Evolutionary conservation across 1,284 basidiomycete genomes (phyloP).

Genomic region (Ustilago shanxiensis): DNA sequence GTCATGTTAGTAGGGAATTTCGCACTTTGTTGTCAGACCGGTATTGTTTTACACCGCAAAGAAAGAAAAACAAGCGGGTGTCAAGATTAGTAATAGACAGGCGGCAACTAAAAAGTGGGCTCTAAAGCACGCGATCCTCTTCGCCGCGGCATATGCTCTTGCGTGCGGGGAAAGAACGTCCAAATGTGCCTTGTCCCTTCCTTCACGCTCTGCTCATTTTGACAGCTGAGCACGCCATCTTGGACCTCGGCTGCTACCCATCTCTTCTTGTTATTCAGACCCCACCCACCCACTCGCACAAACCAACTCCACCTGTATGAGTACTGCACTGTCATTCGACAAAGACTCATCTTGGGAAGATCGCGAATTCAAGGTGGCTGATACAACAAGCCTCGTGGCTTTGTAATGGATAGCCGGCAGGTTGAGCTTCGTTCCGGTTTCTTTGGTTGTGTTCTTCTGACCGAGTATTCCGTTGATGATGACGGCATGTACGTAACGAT

Average conservation of each 20-base stretch:
- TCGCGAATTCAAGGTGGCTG: background rate
- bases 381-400: too few species aligned
- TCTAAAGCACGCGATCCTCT: constrained; percentile 43
- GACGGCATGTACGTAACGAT: too few species aligned
- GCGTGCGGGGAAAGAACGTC: constrained; percentile 26
- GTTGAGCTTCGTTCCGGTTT: too few species aligned
- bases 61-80: background rate
- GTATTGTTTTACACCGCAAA: background rate
- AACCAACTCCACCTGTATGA: background rate
- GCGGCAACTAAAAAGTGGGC: constrained; percentile 9
- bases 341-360: background rate
- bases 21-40: too few species aligned
- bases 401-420: too few species aligned
- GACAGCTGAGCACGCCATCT: constrained; percentile 28
- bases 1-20: too few species aligned
- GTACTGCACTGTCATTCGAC: background rate
- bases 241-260: constrained; percentile 9
- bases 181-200: constrained; percentile 12
- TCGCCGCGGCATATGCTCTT: background rate
- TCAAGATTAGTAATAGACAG: constrained; percentile 28
- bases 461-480: too few species aligned
- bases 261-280: constrained; percentile 5
- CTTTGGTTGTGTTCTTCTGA: too few species aligned
- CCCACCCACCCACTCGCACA: background rate
- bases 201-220: background rate